phyloP scores from a whole-genome alignment of 257 asterid genomes.

The Mitragyna speciosa region DNA sequence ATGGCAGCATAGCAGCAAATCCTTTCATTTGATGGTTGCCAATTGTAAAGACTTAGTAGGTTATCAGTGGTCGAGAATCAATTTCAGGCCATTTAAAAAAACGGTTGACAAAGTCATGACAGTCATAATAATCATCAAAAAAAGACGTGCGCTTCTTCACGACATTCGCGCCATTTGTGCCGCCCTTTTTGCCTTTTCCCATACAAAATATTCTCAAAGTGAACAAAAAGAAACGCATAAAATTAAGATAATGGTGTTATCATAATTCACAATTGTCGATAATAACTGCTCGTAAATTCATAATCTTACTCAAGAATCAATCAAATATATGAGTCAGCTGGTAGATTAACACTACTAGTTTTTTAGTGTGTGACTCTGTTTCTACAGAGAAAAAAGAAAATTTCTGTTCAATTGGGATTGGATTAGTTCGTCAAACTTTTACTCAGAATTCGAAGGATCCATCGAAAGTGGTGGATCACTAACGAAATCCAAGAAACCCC shows the following conservation, averaged over 20 bases:
- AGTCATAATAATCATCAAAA: constrained; percentile 20
- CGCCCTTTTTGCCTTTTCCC: constrained; percentile 26
- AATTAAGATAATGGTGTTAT: neutral
- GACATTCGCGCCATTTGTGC: constrained; percentile 40
- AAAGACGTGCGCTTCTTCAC: constrained; percentile 38
- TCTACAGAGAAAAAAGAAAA: neutral
- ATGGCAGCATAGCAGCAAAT: no score
- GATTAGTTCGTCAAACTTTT: constrained; percentile 31
- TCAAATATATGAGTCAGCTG: neutral
- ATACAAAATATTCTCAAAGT: neutral
- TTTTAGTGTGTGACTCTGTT: neutral
- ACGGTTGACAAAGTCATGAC: constrained; percentile 39
- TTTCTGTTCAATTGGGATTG: constrained; percentile 23
- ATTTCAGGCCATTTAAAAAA: neutral
- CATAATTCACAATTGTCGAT: neutral
- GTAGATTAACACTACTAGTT: neutral
- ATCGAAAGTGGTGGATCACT: constrained; percentile 47
- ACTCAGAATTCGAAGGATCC: constrained; percentile 29
- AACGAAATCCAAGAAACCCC: constrained; percentile 13
- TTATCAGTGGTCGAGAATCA: neutral
- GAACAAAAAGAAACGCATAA: neutral
- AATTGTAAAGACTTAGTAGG: neutral
- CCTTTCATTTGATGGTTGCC: neutral
- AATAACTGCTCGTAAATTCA: neutral
- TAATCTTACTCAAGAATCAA: neutral